These are phyloP conservation scores for Ophiostoma himal-ulmi DNA, from an alignment of 2,329 filamentous ascomycete species.

Conservation along the genomic window DNA sequence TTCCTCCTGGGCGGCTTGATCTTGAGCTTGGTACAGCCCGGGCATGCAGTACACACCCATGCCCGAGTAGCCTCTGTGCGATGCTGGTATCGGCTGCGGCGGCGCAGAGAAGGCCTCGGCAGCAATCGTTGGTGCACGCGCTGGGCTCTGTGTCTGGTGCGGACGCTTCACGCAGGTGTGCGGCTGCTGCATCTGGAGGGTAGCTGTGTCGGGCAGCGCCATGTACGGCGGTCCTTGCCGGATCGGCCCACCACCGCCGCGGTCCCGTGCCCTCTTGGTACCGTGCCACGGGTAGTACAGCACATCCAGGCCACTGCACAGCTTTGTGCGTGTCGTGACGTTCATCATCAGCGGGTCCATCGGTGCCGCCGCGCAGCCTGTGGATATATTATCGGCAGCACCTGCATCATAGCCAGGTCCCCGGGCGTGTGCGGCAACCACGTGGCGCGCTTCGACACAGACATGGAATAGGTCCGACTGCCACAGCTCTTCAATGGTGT, in stretches of 20 bases:
- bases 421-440: constrained; percentile 15
- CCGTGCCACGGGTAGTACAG: constrained; percentile 25
- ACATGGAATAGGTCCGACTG: constrained; percentile 25
- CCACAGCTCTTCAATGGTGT: constrained; percentile 24
- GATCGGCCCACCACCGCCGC: background rate
- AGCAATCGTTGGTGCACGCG: background rate
- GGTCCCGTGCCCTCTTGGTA: background rate
- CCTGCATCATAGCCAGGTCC: background rate
- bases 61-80: background rate
- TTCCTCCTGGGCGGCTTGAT: background rate
- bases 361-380: background rate
- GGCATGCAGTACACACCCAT: constrained; percentile 2
- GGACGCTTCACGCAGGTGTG: background rate
- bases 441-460: constrained; percentile 22
- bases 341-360: background rate
- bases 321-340: constrained; percentile 12
- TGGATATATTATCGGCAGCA: background rate
- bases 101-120: background rate
- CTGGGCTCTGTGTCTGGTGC: background rate
- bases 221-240: background rate
- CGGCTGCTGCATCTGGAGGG: background rate
- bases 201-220: background rate
- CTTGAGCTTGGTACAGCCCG: background rate
- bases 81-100: background rate
- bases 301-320: constrained; percentile 18